A percentile compares a stretch with the other conserved stretches of the same genome.
Conservation (phyloP, 2,329 filamentous ascomycete genomes). For the Pyricularia sp. region DNA sequence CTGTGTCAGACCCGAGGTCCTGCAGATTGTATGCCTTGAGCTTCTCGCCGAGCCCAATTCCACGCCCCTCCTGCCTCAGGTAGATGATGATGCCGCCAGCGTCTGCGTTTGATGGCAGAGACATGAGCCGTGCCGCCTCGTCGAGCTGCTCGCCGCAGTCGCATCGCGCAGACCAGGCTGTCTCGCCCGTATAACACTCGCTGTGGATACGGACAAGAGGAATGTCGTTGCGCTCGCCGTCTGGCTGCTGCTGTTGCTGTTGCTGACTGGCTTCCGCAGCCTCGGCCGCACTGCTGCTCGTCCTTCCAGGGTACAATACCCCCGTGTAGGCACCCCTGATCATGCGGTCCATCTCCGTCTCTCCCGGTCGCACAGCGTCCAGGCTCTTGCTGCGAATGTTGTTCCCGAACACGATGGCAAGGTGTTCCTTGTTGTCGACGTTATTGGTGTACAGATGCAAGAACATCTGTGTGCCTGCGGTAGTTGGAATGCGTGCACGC, state of each 20-base stretch:
- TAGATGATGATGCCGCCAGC: slow-evolving; percentile 90
- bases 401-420: slow-evolving; percentile 93
- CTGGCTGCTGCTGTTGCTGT: neutral
- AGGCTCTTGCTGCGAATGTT: slow-evolving; percentile 67
- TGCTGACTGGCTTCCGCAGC: slow-evolving; percentile 4
- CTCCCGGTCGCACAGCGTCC: slow-evolving; percentile 62
- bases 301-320: slow-evolving; percentile 75
- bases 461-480: slow-evolving; percentile 90
- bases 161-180: slow-evolving; percentile 94
- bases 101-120: slow-evolving; percentile 43
- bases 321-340: slow-evolving; percentile 90
- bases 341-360: slow-evolving; percentile 86
- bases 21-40: slow-evolving; percentile 97
- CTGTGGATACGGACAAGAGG: slow-evolving; percentile 92
- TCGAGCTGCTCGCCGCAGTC: slow-evolving; percentile 97
- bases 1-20: slow-evolving; percentile 93
- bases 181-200: slow-evolving; percentile 98
- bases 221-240: slow-evolving; percentile 17
- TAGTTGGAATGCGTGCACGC: slow-evolving; percentile 88
- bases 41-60: slow-evolving; percentile 91
- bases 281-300: slow-evolving; percentile 47
- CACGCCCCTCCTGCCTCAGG: slow-evolving; percentile 87
- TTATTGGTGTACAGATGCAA: slow-evolving; percentile 90
- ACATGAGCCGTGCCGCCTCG: slow-evolving; percentile 91
- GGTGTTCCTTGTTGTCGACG: slow-evolving; percentile 87